Evolutionary conservation across 257 asterid species (phyloP), one percentile per base, ranked within the genome.

Genomic region (Nicotiana attenuata): DNA sequence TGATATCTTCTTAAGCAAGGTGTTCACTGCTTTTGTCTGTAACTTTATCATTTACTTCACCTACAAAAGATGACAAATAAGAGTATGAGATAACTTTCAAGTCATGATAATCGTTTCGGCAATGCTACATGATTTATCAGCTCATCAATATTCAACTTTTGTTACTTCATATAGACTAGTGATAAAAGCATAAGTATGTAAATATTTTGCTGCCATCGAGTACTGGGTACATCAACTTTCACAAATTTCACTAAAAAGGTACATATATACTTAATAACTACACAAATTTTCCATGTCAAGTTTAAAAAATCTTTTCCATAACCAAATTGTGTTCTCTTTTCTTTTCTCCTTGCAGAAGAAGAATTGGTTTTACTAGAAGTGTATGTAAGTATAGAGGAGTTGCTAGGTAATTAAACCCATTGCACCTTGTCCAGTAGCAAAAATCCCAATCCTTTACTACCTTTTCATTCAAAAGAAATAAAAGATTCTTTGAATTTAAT

Each of bases 281-380:
- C 6, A 33, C 0, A 38, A 1, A 31, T 16, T 56, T 38, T 20
- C 3, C 26, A 50, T 24, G 57, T 75, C 68, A 50, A 24, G n/a
- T 47, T 10, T 16, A 3, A 41, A 0, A 4, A 31, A 16, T 5
- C 1, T 61, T 52, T 24, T 3, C 11, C 10, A 29, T 24, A 33
- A 15, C 59, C 24, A 41, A 50, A 17, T 59, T 55, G 2, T 28
- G 29, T 28, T 28, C 29, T 28, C 29, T 17, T 20, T 65, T 7
- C 11, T 81, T 57, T 28, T 28, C 29, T 28, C 29, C 16, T 28
- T 22, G 52, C 83, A 92, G 97, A 73, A 92, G 91, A 86, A 93
- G 95, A 91, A 92, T 95, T 85, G 97, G 95, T 52, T 92, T 92
- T 57, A 89, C 95, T 50, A 84, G 95, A 81, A 95, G 94, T 4